Evolutionary conservation across 2,329 filamentous ascomycete species (phyloP).

Genomic region (Graphilbum fragrans): DNA sequence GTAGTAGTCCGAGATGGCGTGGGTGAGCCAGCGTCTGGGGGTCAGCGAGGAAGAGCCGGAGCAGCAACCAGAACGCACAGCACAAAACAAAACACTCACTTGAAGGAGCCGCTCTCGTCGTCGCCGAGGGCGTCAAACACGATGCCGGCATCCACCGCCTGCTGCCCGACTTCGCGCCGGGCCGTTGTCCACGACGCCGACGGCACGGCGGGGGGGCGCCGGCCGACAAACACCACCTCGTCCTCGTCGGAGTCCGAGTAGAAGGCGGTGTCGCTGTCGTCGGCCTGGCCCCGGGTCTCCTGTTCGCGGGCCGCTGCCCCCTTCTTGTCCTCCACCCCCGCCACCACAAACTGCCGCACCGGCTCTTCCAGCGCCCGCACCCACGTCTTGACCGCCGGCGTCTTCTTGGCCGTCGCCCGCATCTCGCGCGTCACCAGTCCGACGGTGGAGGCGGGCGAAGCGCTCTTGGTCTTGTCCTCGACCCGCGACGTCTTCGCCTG

Average conservation of each 20-base stretch:
- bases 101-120: conserved; percentile 69
- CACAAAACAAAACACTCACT: conserved; percentile 39
- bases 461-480: background rate
- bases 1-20: conserved; percentile 87
- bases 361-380: conserved; percentile 78
- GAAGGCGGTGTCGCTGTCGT: conserved; percentile 25
- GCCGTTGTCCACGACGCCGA: conserved; percentile 34
- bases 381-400: conserved; percentile 65
- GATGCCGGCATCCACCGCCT: conserved; percentile 50
- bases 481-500: no score
- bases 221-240: conserved; percentile 81
- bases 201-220: conserved; percentile 12
- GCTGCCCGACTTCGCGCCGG: conserved; percentile 39
- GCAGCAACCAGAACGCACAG: background rate
- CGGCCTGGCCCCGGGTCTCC: conserved; percentile 13
- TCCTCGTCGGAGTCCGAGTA: conserved; percentile 66
- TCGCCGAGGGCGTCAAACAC: conserved; percentile 71
- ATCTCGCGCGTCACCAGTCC: conserved; percentile 67
- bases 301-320: no score
- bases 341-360: conserved; percentile 62
- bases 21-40: conserved; percentile 74
- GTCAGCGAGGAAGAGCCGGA: conserved; percentile 3
- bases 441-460: conserved; percentile 22
- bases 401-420: conserved; percentile 67
- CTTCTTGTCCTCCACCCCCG: conserved; percentile 19